A percentile compares a stretch with the other conserved stretches of the same genome.
Evolutionary conservation across 306 rosid genomes (phyloP).

Genomic region (Cicer yamashitae): DNA sequence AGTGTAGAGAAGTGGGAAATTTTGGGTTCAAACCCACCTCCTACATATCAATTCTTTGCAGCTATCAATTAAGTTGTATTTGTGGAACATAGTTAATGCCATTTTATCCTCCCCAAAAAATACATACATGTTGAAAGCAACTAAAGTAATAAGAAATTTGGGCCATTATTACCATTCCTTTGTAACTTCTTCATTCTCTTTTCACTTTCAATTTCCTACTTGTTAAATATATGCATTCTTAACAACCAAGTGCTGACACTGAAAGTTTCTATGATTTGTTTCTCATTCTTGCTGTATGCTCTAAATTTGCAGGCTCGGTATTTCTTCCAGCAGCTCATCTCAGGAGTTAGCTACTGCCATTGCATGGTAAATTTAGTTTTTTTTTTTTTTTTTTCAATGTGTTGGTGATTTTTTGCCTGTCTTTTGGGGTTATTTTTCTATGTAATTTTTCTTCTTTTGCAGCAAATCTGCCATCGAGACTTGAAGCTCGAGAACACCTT

Average conservation of each 20-base stretch:
- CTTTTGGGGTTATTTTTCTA: slow-evolving; percentile 18
- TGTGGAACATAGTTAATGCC: background rate
- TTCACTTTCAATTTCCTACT: background rate
- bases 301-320: slow-evolving; percentile 71
- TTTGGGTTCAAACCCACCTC: no score
- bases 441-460: slow-evolving; percentile 40
- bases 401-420: slow-evolving; percentile 16
- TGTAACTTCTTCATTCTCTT: background rate
- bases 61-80: no score
- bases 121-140: background rate
- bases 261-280: slow-evolving; percentile 31
- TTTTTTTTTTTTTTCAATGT: background rate
- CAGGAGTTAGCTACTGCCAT: slow-evolving; percentile 87
- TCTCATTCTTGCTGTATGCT: slow-evolving; percentile 32
- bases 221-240: slow-evolving; percentile 8
- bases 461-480: slow-evolving; percentile 92
- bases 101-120: slow-evolving; percentile 15
- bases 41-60: no score
- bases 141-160: slow-evolving; percentile 2
- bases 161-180: background rate
- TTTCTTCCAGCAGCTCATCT: slow-evolving; percentile 95
- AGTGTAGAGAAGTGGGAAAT: no score
- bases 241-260: slow-evolving; percentile 22
- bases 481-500: slow-evolving; percentile 86
- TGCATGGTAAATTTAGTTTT: slow-evolving; percentile 57